Conservation (phyloP, 83 land plant genomes). For the Picea mariana region DNA sequence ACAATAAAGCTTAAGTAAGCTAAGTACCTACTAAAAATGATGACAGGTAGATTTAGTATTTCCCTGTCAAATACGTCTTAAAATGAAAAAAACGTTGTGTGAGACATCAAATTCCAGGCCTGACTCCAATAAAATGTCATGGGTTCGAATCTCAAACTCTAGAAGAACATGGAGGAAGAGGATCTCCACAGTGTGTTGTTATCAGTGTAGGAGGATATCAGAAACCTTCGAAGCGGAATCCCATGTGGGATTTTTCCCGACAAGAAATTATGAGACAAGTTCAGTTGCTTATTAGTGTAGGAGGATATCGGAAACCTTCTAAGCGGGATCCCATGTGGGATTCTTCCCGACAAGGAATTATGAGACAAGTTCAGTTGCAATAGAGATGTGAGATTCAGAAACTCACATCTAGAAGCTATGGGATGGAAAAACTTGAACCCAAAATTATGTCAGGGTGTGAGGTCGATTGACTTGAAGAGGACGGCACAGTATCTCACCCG, state of each 20-base stretch:
- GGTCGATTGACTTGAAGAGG: too few species aligned
- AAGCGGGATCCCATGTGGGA: slow-evolving; percentile 36
- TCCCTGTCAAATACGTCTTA: too few species aligned
- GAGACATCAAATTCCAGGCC: too few species aligned
- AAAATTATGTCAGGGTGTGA: too few species aligned
- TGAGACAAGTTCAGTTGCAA: slow-evolving; percentile 36
- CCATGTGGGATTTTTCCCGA: slow-evolving; percentile 39
- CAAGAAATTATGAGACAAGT: slow-evolving; percentile 38
- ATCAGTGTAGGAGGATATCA: slow-evolving; percentile 21
- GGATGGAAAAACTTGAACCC: too few species aligned
- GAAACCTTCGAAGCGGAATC: slow-evolving; percentile 30
- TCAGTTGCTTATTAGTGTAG: slow-evolving; percentile 29
- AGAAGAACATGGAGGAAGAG: slow-evolving; percentile 30
- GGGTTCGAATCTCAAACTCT: too few species aligned
- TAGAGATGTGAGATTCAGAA: slow-evolving; percentile 29
- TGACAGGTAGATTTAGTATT: too few species aligned
- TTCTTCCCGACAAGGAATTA: slow-evolving; percentile 34
- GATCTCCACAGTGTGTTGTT: slow-evolving; percentile 41
- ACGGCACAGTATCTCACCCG: too few species aligned
- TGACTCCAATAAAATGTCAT: background rate
- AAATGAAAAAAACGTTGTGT: too few species aligned
- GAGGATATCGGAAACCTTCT: slow-evolving; percentile 31
- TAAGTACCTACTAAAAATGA: too few species aligned
- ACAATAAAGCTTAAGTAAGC: too few species aligned
- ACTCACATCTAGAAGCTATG: background rate